Evolutionary conservation across 192 early-diverging fungal genomes (phyloP).

Genomic region (Thamnidium elegans): DNA sequence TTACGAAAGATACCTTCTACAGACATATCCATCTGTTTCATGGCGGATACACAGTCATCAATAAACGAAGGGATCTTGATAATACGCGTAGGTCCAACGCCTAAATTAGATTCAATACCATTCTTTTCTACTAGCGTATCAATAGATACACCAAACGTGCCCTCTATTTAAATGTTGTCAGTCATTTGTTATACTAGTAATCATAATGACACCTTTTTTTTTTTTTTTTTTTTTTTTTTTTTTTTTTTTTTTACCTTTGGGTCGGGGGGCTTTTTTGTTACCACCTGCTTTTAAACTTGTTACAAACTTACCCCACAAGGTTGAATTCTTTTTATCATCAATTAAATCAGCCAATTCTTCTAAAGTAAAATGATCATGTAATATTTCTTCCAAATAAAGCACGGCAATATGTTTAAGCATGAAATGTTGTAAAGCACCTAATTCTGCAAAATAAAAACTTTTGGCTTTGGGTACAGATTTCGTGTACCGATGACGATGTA

Average conservation of each 20-base stretch:
- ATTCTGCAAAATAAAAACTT: constrained; percentile 55
- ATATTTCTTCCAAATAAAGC: constrained; percentile 65
- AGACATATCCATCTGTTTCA: constrained; percentile 79
- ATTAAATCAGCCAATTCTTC: constrained; percentile 83
- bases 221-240: no score
- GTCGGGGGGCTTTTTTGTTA: constrained; percentile 35
- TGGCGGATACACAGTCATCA: constrained; percentile 71
- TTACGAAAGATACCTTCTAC: constrained; percentile 98
- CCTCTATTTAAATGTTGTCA: constrained; percentile 39
- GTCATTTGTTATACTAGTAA: neutral
- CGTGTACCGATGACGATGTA: constrained; percentile 11
- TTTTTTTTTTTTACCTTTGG: no score
- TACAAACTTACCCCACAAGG: constrained; percentile 74
- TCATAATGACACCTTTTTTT: no score
- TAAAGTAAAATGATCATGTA: constrained; percentile 67
- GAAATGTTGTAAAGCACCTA: constrained; percentile 75
- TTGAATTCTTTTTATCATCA: constrained; percentile 67
- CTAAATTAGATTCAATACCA: constrained; percentile 77
- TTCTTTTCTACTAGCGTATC: constrained; percentile 82
- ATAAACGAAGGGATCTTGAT: constrained; percentile 82
- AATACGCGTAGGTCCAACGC: constrained; percentile 61
- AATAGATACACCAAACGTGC: constrained; percentile 90
- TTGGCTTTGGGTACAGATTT: constrained; percentile 21
- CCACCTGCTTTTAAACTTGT: constrained; percentile 63
- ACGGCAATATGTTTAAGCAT: constrained; percentile 85